These are phyloP conservation scores for Clonostachys solani DNA, from an alignment of 2,329 filamentous ascomycete species.

Conservation along the genomic window DNA sequence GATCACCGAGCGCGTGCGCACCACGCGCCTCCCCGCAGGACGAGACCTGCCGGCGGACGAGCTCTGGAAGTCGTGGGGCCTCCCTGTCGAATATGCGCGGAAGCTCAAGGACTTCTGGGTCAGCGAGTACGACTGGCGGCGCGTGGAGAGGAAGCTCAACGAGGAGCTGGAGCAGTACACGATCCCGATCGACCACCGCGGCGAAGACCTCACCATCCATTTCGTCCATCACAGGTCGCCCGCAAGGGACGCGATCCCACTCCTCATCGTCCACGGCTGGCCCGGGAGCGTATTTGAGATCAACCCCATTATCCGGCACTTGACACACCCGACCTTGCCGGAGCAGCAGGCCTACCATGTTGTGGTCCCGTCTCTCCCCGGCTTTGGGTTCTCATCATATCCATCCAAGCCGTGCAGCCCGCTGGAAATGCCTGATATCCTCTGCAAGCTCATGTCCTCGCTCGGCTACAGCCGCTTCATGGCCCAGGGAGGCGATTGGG, in stretches of 20 bases:
- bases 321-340: slow-evolving; percentile 17
- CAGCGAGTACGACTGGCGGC: background rate
- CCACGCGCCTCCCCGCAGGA: background rate
- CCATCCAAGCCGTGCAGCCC: slow-evolving; percentile 5
- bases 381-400: slow-evolving; percentile 34
- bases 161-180: background rate
- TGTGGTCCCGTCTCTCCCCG: slow-evolving; percentile 37
- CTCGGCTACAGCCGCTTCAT: slow-evolving; percentile 10
- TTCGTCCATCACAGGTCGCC: slow-evolving; percentile 3
- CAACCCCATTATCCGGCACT: slow-evolving; percentile 21
- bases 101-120: background rate
- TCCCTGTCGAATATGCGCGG: background rate
- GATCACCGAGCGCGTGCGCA: background rate
- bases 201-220: background rate
- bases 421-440: slow-evolving; percentile 4
- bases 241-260: slow-evolving; percentile 23
- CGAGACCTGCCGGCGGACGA: background rate
- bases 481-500: slow-evolving; percentile 2
- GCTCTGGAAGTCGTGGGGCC: background rate
- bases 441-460: slow-evolving; percentile 8
- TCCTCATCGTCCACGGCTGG: slow-evolving; percentile 37
- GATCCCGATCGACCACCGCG: background rate
- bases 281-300: slow-evolving; percentile 34
- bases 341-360: slow-evolving; percentile 35
- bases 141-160: background rate